Conservation (phyloP, 2,329 filamentous ascomycete species). For the Hymenoscyphus scutula region DNA sequence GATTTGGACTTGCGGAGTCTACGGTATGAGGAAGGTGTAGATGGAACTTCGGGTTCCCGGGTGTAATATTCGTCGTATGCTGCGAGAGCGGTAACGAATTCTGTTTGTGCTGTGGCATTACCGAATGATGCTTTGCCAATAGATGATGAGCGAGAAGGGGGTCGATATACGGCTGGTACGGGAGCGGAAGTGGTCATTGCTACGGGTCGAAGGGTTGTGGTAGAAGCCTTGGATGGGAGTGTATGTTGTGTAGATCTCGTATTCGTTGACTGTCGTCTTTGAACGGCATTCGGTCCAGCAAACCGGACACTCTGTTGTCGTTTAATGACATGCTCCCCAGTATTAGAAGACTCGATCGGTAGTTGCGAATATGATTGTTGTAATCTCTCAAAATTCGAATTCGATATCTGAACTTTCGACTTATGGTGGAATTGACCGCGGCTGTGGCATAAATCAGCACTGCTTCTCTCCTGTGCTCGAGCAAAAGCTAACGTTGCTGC, state of each 20-base stretch:
- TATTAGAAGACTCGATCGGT: slow-evolving; percentile 23
- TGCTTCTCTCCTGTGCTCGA: slow-evolving; percentile 46
- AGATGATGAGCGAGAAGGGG: slow-evolving; percentile 35
- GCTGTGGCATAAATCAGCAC: slow-evolving; percentile 39
- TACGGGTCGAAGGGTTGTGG: slow-evolving; percentile 26
- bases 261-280: slow-evolving; percentile 27
- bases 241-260: slow-evolving; percentile 24
- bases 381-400: slow-evolving; percentile 12
- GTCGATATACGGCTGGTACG: slow-evolving; percentile 32
- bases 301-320: slow-evolving; percentile 57
- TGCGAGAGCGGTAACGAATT: slow-evolving; percentile 40
- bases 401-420: slow-evolving; percentile 17
- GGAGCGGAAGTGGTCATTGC: slow-evolving; percentile 32
- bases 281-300: slow-evolving; percentile 32
- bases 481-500: slow-evolving; percentile 61
- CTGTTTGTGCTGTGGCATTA: slow-evolving; percentile 28
- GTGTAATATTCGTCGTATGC: slow-evolving; percentile 46
- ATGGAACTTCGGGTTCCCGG: slow-evolving; percentile 48
- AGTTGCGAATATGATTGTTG: slow-evolving; percentile 19
- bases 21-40: slow-evolving; percentile 48
- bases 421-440: slow-evolving; percentile 21
- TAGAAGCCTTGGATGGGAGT: slow-evolving; percentile 21
- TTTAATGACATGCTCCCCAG: slow-evolving; percentile 33
- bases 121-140: slow-evolving; percentile 31
- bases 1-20: slow-evolving; percentile 55